Base-by-base conservation (phyloP, 352 stramenopile genomes). In the Pythium insidiosum region DNA sequence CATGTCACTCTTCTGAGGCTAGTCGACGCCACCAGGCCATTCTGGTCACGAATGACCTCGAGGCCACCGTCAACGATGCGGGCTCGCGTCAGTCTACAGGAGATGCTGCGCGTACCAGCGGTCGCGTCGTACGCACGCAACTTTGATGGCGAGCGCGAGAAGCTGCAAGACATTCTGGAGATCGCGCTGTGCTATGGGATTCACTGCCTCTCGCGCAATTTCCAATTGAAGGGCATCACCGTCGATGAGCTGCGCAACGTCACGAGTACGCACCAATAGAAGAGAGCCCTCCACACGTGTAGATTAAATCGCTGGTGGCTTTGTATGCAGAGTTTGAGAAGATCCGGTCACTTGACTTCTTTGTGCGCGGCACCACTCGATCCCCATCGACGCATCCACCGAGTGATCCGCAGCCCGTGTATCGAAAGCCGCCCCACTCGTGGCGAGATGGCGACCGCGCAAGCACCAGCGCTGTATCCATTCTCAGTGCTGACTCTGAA, bases 121-220 rank as follows among this genome's bases (percentile, higher is more conserved):
- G 62, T 88, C 30, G 71, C 83, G 40, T 76, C 73, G 33, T 88
- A 63, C 48, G 38, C 87, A 49, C 71, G 65, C 40, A 89, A 89
- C 61, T 89, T 87, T 43, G 45, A 66, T 24, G 44, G 46, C 47
- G 73, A 83, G 50, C 63, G 51, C 25, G 22, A 57, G 18, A 60
- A 56, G 4, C 58, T 75, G 34, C 58, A 75, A 47, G 71, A 89
- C 42, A 60, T 89, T 3, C 61, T 89, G 7, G 73, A 85, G 53
- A 55, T 87, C 19, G 74, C 68, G 20, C 63, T 87, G 22, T 82
- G 71, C 61, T 89, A 89, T 31, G 76, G 76, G 25, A 62, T 85
- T 37, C 58, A 74, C 53, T 89, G 76, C 46, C 59, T 87, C 16
- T 61, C 71, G 18, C 71, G 66, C 40, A 80, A 71, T 34, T 84